Evolutionary conservation across 2,329 filamentous ascomycete genomes (phyloP).

Genomic region (Talaromyces albobiverticillius): DNA sequence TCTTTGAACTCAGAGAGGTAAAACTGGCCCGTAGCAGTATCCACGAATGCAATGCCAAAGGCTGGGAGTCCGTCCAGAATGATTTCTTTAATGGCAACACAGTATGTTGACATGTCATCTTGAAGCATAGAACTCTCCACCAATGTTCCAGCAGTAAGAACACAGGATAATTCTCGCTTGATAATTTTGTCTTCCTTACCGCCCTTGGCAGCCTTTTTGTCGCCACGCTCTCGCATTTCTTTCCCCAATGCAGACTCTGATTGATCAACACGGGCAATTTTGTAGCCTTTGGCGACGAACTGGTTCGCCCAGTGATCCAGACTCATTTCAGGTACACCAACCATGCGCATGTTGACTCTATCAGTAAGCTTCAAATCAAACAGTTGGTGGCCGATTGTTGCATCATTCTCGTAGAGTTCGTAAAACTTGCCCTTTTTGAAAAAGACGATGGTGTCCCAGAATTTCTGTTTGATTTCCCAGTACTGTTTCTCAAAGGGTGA

Average conservation of each 20-base stretch:
- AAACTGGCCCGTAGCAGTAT: conserved; percentile 94
- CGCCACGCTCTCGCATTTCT: conserved; percentile 93
- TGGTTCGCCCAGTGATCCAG: conserved; percentile 98
- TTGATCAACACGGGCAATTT: conserved; percentile 94
- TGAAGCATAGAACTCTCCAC: conserved; percentile 97
- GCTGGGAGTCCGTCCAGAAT: conserved; percentile 68
- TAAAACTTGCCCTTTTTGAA: conserved; percentile 99
- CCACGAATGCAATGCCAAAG: conserved; percentile 91
- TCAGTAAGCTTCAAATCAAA: conserved; percentile 98
- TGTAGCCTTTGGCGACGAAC: conserved; percentile 96
- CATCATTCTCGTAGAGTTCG: conserved; percentile 96
- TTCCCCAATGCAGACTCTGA: conserved; percentile 94
- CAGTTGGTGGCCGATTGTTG: conserved; percentile 90
- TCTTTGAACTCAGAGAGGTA: conserved; percentile 89
- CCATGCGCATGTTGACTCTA: conserved; percentile 99
- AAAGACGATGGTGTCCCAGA: conserved; percentile 96
- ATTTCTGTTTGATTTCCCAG: conserved; percentile 98
- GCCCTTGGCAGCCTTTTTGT: conserved; percentile 51
- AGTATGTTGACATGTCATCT: conserved; percentile 95
- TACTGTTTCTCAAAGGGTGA: conserved; percentile 97
- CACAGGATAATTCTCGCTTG: conserved; percentile 80
- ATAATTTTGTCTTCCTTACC: conserved; percentile 91
- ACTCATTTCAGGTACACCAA: conserved; percentile 92
- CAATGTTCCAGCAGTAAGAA: conserved; percentile 86
- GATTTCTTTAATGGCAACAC: conserved; percentile 86